phyloP scores from a whole-genome alignment of 2,329 filamentous ascomycete genomes.

The Neofusicoccum ribis region DNA sequence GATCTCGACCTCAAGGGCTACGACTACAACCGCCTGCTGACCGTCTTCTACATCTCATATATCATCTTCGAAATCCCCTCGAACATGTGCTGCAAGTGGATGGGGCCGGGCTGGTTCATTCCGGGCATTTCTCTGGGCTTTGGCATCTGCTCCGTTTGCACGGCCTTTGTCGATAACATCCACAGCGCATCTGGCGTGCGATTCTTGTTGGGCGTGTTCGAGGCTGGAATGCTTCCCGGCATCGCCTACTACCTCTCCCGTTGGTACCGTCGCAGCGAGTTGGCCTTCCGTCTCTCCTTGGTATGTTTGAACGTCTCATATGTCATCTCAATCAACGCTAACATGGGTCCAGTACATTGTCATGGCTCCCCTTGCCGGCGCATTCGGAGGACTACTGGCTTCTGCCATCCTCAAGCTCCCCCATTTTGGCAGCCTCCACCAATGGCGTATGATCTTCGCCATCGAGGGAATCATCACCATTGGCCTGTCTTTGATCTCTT shows the following conservation, averaged over 20 bases:
- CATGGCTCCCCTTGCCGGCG: conserved; percentile 68
- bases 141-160: conserved; percentile 63
- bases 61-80: conserved; percentile 71
- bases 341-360: conserved; percentile 57
- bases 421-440: conserved; percentile 56
- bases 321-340: neutral
- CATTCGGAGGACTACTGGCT: conserved; percentile 67
- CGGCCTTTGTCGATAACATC: conserved; percentile 63
- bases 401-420: conserved; percentile 63
- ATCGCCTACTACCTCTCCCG: conserved; percentile 72
- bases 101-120: conserved; percentile 72
- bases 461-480: conserved; percentile 69
- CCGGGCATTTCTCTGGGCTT: conserved; percentile 48
- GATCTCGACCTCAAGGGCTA: conserved; percentile 62
- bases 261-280: conserved; percentile 70
- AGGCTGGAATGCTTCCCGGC: conserved; percentile 72
- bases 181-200: conserved; percentile 59
- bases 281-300: conserved; percentile 66
- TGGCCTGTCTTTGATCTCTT: conserved; percentile 59
- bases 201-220: conserved; percentile 64
- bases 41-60: conserved; percentile 71
- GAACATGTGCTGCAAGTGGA: conserved; percentile 68
- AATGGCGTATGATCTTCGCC: conserved; percentile 71
- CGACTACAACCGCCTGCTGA: conserved; percentile 69
- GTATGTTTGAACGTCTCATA: neutral